Base-by-base conservation (phyloP, 805 yeast genomes). In the Nakazawaea peltata region DNA sequence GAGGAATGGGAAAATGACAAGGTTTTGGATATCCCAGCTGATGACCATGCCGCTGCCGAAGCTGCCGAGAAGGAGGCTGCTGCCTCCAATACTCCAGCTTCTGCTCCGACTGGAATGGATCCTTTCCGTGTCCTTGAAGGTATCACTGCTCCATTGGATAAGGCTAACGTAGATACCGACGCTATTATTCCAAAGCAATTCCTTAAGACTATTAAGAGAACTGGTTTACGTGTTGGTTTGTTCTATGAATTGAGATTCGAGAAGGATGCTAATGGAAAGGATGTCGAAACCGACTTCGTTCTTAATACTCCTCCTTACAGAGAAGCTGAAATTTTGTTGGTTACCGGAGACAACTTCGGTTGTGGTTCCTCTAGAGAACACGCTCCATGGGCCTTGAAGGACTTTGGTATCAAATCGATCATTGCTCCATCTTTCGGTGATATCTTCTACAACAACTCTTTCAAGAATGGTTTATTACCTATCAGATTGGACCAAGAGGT, bases 331-430 rank as follows among this genome's bases (percentile, higher is more conserved):
- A 80, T 90, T 47, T 67, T 92, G 46, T 81, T 90, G 47, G 95
- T 87, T 41, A 77, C 94, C 28, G 98, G 98, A 58, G 94, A 85
- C 56, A 92, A 92, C 69, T 92, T 92, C 56, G 98, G 98, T 47
- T 92, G 98, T 68, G 98, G 98, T 52, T 88, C 97, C 27, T 88
- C 97, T 2, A 85, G 98, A 73, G 98, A 92, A 62, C 98, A 92
- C 54, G 98, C 98, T 23, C 97, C 98, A 40, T 92, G 98, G 98
- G 97, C 98, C 2, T 71, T 92, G 47, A 88, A 87, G 52, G 98
- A 92, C 63, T 92, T 92, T 53, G 98, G 98, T 61, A 87, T 92
- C 60, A 81, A 83, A 60, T 81, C 90, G 44, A 83, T 92, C 53
- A 88, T 92, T 59, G 97, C 97, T 5, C 98, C 97, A 39, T 87